These are phyloP conservation scores for Pleoardoris graminearum DNA, from an alignment of 2,329 filamentous ascomycete genomes.

Conservation along the genomic window DNA sequence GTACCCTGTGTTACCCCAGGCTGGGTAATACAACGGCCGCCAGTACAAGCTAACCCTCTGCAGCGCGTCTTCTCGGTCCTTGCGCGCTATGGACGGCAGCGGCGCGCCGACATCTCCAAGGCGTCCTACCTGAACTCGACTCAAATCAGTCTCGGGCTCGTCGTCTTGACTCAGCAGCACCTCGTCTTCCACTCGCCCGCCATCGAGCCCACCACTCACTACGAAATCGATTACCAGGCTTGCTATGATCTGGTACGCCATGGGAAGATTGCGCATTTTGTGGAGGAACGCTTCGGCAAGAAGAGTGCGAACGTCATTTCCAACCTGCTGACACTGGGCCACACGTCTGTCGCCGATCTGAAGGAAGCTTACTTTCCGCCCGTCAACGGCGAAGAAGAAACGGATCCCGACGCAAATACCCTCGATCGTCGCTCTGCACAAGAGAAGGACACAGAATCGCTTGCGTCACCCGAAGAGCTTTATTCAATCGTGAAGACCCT, in stretches of 20 bases:
- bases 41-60: neutral
- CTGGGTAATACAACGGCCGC: neutral
- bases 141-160: conserved; percentile 79
- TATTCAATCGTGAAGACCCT: conserved; percentile 52
- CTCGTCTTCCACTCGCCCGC: conserved; percentile 74
- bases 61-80: conserved; percentile 85
- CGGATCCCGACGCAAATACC: no score
- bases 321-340: conserved; percentile 74
- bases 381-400: conserved; percentile 37
- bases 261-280: conserved; percentile 77
- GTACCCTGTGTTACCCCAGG: no score
- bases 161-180: conserved; percentile 85
- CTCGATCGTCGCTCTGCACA: no score
- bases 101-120: conserved; percentile 68
- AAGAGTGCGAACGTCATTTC: conserved; percentile 74
- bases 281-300: conserved; percentile 74
- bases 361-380: conserved; percentile 63
- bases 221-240: conserved; percentile 79
- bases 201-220: conserved; percentile 68
- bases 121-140: conserved; percentile 73
- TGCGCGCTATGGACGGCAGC: conserved; percentile 76
- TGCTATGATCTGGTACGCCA: conserved; percentile 82
- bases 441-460: conserved; percentile 25
- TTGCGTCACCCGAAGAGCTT: conserved; percentile 40
- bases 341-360: conserved; percentile 72